These are phyloP conservation scores for Paecilomyces variotii DNA, from an alignment of 2,329 filamentous ascomycete species.

Conservation along the genomic window DNA sequence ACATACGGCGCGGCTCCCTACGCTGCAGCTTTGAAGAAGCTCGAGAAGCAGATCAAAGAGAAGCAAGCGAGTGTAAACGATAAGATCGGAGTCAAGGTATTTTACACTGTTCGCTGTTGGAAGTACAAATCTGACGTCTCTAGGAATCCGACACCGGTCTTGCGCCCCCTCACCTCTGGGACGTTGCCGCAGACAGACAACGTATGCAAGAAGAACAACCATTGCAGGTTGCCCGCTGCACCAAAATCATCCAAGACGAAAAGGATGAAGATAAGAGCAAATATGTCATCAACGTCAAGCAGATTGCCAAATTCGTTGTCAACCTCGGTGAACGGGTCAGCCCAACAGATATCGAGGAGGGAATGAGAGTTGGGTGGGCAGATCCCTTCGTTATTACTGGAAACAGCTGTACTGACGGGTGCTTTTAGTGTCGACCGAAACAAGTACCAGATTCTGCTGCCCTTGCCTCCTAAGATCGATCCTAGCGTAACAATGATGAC, in stretches of 20 bases:
- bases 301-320: conserved; percentile 99
- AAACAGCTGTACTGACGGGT: conserved; percentile 5
- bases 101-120: conserved; percentile 1
- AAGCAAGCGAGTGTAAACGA: conserved; percentile 97
- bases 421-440: conserved; percentile 74
- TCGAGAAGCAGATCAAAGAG: conserved; percentile 99
- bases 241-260: conserved; percentile 97
- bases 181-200: conserved; percentile 94
- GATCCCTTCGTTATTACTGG: neutral
- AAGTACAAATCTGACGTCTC: conserved; percentile 19
- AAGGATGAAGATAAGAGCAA: conserved; percentile 97
- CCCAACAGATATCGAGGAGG: conserved; percentile 98
- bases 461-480: conserved; percentile 95
- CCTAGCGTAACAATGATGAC: conserved; percentile 99
- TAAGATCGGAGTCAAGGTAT: conserved; percentile 67
- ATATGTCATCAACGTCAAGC: conserved; percentile 99
- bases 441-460: conserved; percentile 98
- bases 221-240: conserved; percentile 93
- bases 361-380: conserved; percentile 82
- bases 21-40: conserved; percentile 85
- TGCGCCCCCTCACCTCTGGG: conserved; percentile 96
- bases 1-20: conserved; percentile 98
- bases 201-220: conserved; percentile 98
- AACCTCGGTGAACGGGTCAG: conserved; percentile 94
- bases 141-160: conserved; percentile 98